phyloP scores from a whole-genome alignment of 129 eudicot species.

The Escallonia herrerae region DNA sequence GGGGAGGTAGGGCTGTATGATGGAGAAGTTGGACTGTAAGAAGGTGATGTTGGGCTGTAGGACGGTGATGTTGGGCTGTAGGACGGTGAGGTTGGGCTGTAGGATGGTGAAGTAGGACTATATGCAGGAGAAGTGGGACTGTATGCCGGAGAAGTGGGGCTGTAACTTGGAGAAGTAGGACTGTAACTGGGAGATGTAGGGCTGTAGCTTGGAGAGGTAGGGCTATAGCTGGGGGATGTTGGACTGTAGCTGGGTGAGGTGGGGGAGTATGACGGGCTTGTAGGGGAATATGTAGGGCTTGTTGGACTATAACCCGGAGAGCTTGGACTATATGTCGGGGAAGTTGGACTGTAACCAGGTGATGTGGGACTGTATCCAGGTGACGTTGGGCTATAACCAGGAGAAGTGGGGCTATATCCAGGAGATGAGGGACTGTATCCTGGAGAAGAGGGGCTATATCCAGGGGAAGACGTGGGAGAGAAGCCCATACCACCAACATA shows the following conservation, averaged over 20 bases:
- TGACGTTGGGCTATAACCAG: slow-evolving; percentile 72
- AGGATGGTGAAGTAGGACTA: no score
- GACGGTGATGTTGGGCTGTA: slow-evolving; percentile 90
- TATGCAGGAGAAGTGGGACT: slow-evolving; percentile 84
- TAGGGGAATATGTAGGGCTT: slow-evolving; percentile 77
- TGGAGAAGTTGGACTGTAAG: slow-evolving; percentile 89
- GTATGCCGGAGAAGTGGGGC: slow-evolving; percentile 84
- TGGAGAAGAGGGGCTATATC: slow-evolving; percentile 73
- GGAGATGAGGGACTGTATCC: slow-evolving; percentile 86
- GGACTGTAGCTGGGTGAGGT: slow-evolving; percentile 68
- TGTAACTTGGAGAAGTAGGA: slow-evolving; percentile 79
- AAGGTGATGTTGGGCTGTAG: slow-evolving; percentile 83
- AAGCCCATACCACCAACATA: slow-evolving; percentile 89
- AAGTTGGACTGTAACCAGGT: slow-evolving; percentile 77
- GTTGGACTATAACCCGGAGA: slow-evolving; percentile 84
- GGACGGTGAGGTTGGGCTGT: slow-evolving; percentile 78
- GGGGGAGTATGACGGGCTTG: slow-evolving; percentile 79
- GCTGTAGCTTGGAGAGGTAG: slow-evolving; percentile 79
- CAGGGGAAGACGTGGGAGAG: slow-evolving; percentile 81
- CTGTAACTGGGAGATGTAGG: slow-evolving; percentile 86
- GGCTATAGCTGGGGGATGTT: slow-evolving; percentile 64
- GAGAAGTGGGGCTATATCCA: slow-evolving; percentile 80
- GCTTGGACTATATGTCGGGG: slow-evolving; percentile 88
- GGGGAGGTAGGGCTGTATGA: slow-evolving; percentile 87
- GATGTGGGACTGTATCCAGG: slow-evolving; percentile 73